Conservation (phyloP, 2,329 filamentous ascomycete species). For the Penicillium sp. region DNA sequence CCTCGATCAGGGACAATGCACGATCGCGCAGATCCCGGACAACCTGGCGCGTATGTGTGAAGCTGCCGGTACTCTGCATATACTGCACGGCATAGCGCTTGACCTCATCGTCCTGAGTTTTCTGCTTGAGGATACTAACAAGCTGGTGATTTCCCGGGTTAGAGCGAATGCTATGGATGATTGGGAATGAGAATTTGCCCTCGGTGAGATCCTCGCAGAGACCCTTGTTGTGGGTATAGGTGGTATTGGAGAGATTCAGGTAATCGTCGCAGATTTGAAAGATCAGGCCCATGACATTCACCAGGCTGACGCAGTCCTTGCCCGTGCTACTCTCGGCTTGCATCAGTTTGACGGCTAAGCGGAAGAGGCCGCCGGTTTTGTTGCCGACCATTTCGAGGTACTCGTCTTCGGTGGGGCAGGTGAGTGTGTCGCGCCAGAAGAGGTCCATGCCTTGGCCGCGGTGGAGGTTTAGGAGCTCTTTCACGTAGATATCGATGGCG, state of each 20-base stretch:
- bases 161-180: constrained; percentile 85
- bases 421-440: constrained; percentile 53
- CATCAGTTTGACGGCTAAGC: constrained; percentile 52
- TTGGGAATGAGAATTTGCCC: constrained; percentile 94
- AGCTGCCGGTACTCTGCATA: constrained; percentile 88
- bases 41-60: constrained; percentile 78
- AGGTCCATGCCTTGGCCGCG: constrained; percentile 55
- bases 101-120: constrained; percentile 81
- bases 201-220: constrained; percentile 95
- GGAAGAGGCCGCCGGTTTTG: constrained; percentile 55
- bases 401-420: constrained; percentile 51
- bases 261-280: constrained; percentile 71
- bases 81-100: constrained; percentile 89
- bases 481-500: constrained; percentile 49
- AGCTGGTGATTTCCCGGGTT: constrained; percentile 68
- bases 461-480: constrained; percentile 53
- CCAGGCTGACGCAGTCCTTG: constrained; percentile 63
- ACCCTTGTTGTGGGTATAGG: constrained; percentile 87
- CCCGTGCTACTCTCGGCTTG: constrained; percentile 44
- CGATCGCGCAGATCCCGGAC: constrained; percentile 66
- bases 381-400: constrained; percentile 56
- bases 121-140: constrained; percentile 90
- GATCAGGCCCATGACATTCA: constrained; percentile 59
- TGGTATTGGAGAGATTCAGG: constrained; percentile 74
- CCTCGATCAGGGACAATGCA: constrained; percentile 65